phyloP scores from a whole-genome alignment of 1,284 basidiomycete genomes.

The Malassezia brasiliensis region DNA sequence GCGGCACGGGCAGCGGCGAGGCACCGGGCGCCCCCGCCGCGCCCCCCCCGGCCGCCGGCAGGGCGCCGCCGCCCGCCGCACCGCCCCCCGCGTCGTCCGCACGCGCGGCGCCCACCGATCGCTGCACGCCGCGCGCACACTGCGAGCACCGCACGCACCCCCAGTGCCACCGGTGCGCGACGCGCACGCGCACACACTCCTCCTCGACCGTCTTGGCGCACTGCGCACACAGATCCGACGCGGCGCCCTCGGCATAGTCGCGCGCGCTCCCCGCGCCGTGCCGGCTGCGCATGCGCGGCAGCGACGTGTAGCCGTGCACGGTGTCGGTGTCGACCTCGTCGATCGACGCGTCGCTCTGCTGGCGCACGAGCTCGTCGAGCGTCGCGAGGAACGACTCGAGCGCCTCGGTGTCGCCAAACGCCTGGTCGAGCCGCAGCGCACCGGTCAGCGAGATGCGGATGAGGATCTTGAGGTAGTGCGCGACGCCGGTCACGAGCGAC shows the following conservation, averaged over 20 bases:
- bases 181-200: slow-evolving; percentile 84
- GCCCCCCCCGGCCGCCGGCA: too few relatives aligned
- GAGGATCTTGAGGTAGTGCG: slow-evolving; percentile 97
- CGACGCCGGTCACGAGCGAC: slow-evolving; percentile 92
- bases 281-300: slow-evolving; percentile 36
- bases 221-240: slow-evolving; percentile 73
- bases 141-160: slow-evolving; percentile 71
- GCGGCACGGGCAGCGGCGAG: not conserved
- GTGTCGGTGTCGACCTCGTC: slow-evolving; percentile 26
- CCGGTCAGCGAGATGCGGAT: slow-evolving; percentile 96
- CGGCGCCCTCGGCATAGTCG: slow-evolving; percentile 32
- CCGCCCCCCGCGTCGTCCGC: too few relatives aligned
- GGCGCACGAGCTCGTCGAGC: slow-evolving; percentile 50
- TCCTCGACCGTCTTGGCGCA: slow-evolving; percentile 90
- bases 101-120: too few relatives aligned
- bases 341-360: slow-evolving; percentile 50
- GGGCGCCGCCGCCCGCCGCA: not conserved
- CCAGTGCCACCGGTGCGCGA: slow-evolving; percentile 92
- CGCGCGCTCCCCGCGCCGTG: slow-evolving; percentile 19
- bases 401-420: slow-evolving; percentile 69
- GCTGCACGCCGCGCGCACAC: slow-evolving; percentile 53
- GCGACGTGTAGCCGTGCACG: slow-evolving; percentile 39
- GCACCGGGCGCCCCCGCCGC: not conserved
- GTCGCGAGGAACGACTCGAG: slow-evolving; percentile 84
- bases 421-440: slow-evolving; percentile 85